Conservation (phyloP, 2,329 filamentous ascomycete species). For the Cladosporium colombiae region DNA sequence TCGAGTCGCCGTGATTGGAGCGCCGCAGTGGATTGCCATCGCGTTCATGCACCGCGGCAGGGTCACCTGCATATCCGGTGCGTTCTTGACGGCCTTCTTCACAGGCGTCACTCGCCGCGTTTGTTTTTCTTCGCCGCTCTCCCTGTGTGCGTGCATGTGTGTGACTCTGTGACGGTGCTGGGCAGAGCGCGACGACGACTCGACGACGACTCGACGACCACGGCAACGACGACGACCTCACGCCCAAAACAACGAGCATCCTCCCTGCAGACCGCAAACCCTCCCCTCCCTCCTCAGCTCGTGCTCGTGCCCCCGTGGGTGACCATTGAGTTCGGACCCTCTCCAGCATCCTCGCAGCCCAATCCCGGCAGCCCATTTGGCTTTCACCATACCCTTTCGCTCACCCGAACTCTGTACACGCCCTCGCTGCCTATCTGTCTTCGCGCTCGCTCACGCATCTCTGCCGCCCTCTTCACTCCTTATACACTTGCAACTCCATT, state of each 20-base stretch:
- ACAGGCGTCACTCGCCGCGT: constrained; percentile 1
- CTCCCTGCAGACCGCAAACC: not conserved
- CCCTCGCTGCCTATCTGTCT: not conserved
- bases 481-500: not conserved
- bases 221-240: not conserved
- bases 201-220: not conserved
- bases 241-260: no score
- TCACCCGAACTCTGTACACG: constrained; percentile 12
- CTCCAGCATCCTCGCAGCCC: constrained; percentile 1
- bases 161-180: not conserved
- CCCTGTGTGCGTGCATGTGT: not conserved
- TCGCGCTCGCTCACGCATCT: not conserved
- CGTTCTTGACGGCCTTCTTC: not conserved
- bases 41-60: not conserved
- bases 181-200: not conserved
- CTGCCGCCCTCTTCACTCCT: not conserved
- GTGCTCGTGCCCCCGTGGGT: constrained; percentile 10
- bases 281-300: not conserved
- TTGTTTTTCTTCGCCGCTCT: constrained; percentile 6
- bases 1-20: not conserved
- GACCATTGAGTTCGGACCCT: not conserved
- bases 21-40: not conserved
- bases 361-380: constrained; percentile 3
- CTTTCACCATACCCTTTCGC: not conserved
- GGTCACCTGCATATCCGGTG: constrained; percentile 7